Base-by-base conservation (phyloP, 2,329 filamentous ascomycete species). In the Fusarium sp. region DNA sequence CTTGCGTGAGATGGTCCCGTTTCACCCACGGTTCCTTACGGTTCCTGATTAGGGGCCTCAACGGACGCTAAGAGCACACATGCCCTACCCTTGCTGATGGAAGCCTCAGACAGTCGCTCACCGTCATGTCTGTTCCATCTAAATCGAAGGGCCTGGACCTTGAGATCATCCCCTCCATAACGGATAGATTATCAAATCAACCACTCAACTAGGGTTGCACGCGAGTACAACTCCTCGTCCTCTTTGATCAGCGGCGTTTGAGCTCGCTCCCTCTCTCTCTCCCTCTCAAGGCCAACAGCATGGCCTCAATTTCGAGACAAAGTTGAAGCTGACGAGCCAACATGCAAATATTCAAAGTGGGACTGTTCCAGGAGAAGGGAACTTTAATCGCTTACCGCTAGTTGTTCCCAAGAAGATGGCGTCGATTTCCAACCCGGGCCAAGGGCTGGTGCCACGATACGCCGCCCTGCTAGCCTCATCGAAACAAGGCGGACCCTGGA, bases 61-160 rank as follows among this genome's bases (percentile, higher is more conserved):
- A 18, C 49, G 40, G 36, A 47, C 53, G 40, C 48, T 70, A 69
- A 56, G 39, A 35, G 49, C 58, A 72, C 68, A 42, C n/a, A n/a
- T n/a, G n/a, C n/a, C n/a, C n/a, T n/a, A n/a, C 54, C 70, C 63
- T 49, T 41, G 43, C 25, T 10, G 35, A 59, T 37, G n/a, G 45
- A 47, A 63, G 20, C 58, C 58, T 58, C 39, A 50, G 40, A 51
- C 47, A 62, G 33, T 47, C 33, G 39, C 47, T 51, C 67, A 60
- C 66, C 62, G 60, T 72, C 67, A 61, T 47, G 43, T 55, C 63
- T 48, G 23, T 48, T 42, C 35, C 47, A 63, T 58, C 58, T 65
- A 68, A 55, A 63, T 72, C 67, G 70, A 72, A 71, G 67, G 70
- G 70, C 70, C 70, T 71, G 59, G 70, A 72, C 70, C 70, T 58